These are phyloP conservation scores for Colletotrichum sublineola DNA, from an alignment of 2,329 filamentous ascomycete genomes.

Conservation along the genomic window DNA sequence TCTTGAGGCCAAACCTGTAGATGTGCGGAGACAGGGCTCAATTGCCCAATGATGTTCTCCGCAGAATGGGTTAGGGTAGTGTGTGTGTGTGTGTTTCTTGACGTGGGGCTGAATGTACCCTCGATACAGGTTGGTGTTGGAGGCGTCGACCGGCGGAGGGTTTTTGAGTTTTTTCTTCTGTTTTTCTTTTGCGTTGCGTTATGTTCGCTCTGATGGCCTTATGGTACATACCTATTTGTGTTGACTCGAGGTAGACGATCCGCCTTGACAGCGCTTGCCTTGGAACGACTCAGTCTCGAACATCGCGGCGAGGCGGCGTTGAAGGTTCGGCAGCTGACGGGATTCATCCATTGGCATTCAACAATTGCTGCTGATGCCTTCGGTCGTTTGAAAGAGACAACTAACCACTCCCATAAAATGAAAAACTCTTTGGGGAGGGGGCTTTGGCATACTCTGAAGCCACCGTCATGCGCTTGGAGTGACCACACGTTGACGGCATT, in stretches of 20 bases:
- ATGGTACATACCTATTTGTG: not conserved
- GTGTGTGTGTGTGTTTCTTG: not conserved
- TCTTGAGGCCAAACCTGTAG: not conserved
- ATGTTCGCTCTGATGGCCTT: not conserved
- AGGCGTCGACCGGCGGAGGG: not conserved
- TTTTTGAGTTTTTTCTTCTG: no score
- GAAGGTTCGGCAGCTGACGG: not conserved
- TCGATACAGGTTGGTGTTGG: not conserved
- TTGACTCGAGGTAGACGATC: not conserved
- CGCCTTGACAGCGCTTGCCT: not conserved
- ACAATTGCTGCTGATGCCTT: no score
- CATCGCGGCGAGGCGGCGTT: not conserved
- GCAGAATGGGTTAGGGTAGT: slow-evolving; percentile 23
- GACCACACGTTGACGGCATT: not conserved
- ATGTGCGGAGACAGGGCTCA: not conserved
- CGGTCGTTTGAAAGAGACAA: not conserved
- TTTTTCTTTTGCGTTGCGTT: not conserved
- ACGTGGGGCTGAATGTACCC: slow-evolving; percentile 9
- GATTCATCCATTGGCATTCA: no score
- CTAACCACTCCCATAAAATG: not conserved
- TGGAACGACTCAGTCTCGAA: not conserved
- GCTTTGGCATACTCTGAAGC: not conserved
- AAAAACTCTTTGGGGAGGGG: not conserved
- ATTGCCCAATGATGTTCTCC: slow-evolving; percentile 11
- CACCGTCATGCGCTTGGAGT: not conserved